phyloP scores from a whole-genome alignment of 2,329 filamentous ascomycete species.

The Endocalyx cinctus region DNA sequence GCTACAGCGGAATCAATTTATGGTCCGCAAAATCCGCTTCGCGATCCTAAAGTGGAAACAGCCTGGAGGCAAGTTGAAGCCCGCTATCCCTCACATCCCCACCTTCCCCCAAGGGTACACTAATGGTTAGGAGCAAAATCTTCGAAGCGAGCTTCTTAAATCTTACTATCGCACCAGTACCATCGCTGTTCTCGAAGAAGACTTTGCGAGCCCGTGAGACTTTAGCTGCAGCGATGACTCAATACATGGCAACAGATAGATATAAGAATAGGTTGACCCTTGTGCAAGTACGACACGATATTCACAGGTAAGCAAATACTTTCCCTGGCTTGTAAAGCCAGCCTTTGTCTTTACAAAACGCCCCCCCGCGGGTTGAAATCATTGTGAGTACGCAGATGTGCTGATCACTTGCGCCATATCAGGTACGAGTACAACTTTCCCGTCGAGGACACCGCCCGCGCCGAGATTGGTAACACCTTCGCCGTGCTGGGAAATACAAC shows the following conservation, averaged over 20 bases:
- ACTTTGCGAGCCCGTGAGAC: conserved; percentile 10
- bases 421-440: too few relatives aligned
- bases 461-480: conserved; percentile 21
- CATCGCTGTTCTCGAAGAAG: conserved; percentile 5
- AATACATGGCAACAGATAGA: conserved; percentile 18
- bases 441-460: conserved; percentile 19
- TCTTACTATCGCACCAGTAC: conserved; percentile 11
- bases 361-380: background rate
- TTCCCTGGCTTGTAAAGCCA: background rate
- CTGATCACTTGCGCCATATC: conserved; percentile 5
- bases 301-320: conserved; percentile 14
- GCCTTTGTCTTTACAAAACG: background rate
- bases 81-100: background rate
- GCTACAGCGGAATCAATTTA: conserved; percentile 21
- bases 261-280: conserved; percentile 19
- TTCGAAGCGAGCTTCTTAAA: conserved; percentile 15
- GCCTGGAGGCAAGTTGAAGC: conserved; percentile 16
- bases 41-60: conserved; percentile 13
- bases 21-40: conserved; percentile 21
- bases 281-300: conserved; percentile 17
- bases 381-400: background rate
- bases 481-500: conserved; percentile 19
- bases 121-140: conserved; percentile 3
- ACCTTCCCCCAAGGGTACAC: background rate
- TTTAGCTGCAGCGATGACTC: conserved; percentile 9